Evolutionary conservation across 495 filamentous ascomycete genomes (phyloP).

Genomic region (Friedmanniomyces endolithicus): DNA sequence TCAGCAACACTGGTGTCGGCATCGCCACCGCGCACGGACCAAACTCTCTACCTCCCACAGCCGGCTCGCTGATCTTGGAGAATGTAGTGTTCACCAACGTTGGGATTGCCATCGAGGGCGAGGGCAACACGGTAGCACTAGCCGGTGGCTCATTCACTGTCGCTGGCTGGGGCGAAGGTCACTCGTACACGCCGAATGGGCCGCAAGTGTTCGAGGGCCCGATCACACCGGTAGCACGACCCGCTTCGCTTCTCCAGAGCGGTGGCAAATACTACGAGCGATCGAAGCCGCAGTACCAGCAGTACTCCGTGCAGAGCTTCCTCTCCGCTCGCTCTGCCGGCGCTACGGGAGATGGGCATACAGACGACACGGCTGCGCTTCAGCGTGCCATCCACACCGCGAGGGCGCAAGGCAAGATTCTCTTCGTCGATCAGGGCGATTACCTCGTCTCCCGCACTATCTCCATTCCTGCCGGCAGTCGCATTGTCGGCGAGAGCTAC

Average conservation of each 20-base stretch:
- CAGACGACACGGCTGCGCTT: constrained; percentile 28
- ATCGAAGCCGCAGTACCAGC: constrained; percentile 30
- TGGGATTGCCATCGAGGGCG: constrained; percentile 13
- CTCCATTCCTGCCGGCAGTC: constrained; percentile 39
- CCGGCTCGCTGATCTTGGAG: constrained; percentile 27
- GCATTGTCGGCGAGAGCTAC: constrained; percentile 45
- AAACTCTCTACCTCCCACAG: constrained; percentile 19
- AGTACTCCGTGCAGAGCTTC: constrained; percentile 15
- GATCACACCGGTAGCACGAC: constrained; percentile 20
- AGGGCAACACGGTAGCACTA: constrained; percentile 12
- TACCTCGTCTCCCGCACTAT: constrained; percentile 50
- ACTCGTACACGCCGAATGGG: constrained; percentile 23
- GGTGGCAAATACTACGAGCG: constrained; percentile 23
- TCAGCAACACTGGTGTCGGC: constrained; percentile 22
- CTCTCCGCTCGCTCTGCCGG: constrained; percentile 23
- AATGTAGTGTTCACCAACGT: constrained; percentile 27
- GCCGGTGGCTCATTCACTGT: constrained; percentile 15
- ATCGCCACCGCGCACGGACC: constrained; percentile 21
- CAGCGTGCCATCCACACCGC: constrained; percentile 22
- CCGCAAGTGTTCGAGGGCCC: constrained; percentile 14
- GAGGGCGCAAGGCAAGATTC: constrained; percentile 17
- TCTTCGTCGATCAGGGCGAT: constrained; percentile 29
- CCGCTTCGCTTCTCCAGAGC: constrained; percentile 15
- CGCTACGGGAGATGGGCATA: constrained; percentile 22
- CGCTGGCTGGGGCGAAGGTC: constrained; percentile 25